These are phyloP conservation scores for Globisporangium lucens DNA, from an alignment of 352 stramenopile species.

Conservation along the genomic window DNA sequence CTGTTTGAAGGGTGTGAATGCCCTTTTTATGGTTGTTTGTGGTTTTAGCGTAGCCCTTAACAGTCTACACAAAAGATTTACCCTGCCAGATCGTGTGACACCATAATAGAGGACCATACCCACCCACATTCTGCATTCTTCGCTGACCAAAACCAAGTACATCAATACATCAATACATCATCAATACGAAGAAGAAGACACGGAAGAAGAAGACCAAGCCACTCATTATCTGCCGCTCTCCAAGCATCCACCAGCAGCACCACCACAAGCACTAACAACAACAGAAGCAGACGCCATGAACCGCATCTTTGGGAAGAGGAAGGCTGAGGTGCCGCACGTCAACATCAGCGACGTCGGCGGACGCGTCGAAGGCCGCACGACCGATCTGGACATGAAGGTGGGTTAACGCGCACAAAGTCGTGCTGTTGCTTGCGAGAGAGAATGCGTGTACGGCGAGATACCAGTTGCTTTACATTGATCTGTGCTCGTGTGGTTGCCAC, in stretches of 20 bases:
- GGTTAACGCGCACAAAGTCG: not conserved
- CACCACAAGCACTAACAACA: not conserved
- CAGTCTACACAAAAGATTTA: too few species aligned
- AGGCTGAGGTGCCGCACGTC: constrained; percentile 59
- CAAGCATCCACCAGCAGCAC: not conserved
- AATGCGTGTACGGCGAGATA: not conserved
- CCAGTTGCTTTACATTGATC: too few species aligned
- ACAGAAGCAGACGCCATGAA: constrained; percentile 27
- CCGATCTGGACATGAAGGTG: constrained; percentile 81
- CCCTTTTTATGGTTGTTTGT: too few species aligned
- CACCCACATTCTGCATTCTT: not conserved
- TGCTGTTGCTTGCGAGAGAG: not conserved
- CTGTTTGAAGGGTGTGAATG: too few species aligned
- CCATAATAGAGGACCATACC: not conserved
- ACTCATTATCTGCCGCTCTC: not conserved
- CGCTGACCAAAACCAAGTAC: not conserved
- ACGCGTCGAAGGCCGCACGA: constrained; percentile 71
- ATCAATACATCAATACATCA: not conserved
- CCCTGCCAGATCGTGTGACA: too few species aligned
- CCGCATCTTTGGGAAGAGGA: constrained; percentile 86
- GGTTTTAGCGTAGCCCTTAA: too few species aligned
- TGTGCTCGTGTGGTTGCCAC: too few species aligned
- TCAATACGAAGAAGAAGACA: not conserved
- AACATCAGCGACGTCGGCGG: constrained; percentile 78
- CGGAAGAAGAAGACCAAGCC: not conserved